These are phyloP conservation scores for Rutstroemia sp. DNA, from an alignment of 2,329 filamentous ascomycete species.

Conservation along the genomic window DNA sequence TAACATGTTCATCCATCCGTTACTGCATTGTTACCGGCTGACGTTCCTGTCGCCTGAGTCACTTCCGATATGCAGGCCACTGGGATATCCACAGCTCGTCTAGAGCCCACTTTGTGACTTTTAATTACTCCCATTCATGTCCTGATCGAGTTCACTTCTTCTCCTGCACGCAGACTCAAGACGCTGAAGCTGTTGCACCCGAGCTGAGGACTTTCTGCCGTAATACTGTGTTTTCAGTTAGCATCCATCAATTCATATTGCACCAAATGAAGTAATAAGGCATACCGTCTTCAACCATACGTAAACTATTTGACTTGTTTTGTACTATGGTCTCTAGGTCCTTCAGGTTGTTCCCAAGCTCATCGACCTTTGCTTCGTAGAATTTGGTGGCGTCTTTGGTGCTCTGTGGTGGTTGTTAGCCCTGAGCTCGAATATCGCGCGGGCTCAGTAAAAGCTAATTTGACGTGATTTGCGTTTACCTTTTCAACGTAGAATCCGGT, in stretches of 20 bases:
- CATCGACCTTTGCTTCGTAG: slow-evolving; percentile 61
- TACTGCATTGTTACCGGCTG: no score
- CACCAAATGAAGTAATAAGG: neutral
- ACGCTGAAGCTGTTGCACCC: slow-evolving; percentile 30
- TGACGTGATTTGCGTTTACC: slow-evolving; percentile 35
- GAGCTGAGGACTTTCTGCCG: slow-evolving; percentile 44
- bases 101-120: no score
- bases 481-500: slow-evolving; percentile 96
- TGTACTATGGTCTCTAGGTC: slow-evolving; percentile 63
- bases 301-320: slow-evolving; percentile 75
- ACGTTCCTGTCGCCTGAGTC: no score
- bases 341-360: slow-evolving; percentile 55
- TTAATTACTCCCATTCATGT: no score
- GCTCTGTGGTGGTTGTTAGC: slow-evolving; percentile 30
- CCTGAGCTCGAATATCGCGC: no score
- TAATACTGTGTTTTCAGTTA: slow-evolving; percentile 35
- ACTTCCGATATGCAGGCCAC: no score
- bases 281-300: slow-evolving; percentile 80
- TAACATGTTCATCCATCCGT: neutral
- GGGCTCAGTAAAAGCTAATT: no score
- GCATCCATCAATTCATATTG: slow-evolving; percentile 3
- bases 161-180: slow-evolving; percentile 15
- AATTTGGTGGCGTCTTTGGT: slow-evolving; percentile 56
- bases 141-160: no score
- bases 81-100: no score